Percentiles rank a stretch among this genome's conserved stretches.
Evolutionary conservation across 1,139 yeast species (phyloP).

Genomic region (Meyerozyma athensensis): DNA sequence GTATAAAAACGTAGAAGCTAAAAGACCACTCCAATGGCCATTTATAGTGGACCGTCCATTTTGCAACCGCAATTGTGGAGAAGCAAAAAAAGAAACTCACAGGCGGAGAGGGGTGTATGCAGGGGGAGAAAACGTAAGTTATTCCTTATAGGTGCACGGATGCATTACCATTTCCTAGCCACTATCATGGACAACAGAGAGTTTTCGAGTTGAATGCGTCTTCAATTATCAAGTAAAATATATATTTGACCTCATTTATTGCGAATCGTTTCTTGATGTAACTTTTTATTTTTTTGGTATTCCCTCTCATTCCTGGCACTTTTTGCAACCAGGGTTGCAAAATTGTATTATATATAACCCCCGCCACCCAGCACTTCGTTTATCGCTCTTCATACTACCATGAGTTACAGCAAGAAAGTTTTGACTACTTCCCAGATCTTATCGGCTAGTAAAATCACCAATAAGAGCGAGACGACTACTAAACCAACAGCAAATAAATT

Average conservation of each 20-base stretch:
- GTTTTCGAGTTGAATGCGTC: no score
- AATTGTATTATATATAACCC: neutral
- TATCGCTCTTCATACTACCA: no score
- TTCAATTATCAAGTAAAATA: no score
- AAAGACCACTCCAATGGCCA: no score
- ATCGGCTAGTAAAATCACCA: neutral
- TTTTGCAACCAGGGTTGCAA: slow-evolving; percentile 1
- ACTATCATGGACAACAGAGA: no score
- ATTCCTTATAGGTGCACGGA: neutral
- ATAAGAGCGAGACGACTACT: neutral
- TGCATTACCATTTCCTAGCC: neutral
- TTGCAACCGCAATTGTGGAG: slow-evolving; percentile 1
- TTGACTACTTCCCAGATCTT: neutral
- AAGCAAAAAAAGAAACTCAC: slow-evolving; percentile 1
- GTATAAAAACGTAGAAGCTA: no score
- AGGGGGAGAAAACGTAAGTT: neutral
- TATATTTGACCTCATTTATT: neutral
- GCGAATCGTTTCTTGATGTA: no score
- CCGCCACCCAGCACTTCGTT: neutral
- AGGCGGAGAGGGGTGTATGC: slow-evolving; percentile 2
- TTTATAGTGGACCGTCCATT: neutral
- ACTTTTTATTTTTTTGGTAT: neutral
- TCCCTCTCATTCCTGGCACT: no score
- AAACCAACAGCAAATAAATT: neutral
- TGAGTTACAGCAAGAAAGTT: neutral